Base-by-base conservation (phyloP, 75 land plant species). In the Sequoia sempervirens region DNA sequence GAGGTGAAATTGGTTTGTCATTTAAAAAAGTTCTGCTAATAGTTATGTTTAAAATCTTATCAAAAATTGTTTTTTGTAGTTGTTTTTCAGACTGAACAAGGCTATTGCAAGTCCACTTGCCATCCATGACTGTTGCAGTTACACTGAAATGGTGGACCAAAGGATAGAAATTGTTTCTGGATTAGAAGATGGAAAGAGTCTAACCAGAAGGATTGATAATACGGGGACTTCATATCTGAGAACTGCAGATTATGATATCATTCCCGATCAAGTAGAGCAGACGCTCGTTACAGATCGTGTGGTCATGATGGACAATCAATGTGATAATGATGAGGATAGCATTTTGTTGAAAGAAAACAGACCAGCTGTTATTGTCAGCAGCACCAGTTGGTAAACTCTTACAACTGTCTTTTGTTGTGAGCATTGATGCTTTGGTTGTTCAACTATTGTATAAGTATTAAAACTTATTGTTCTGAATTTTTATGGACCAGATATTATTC, bases 281-380 rank as follows among this genome's bases (percentile, higher is more conserved):
- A 66, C 88, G 17, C 88, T 87, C 53, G 80, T 87, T 54, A 87
- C 83, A 40, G 69, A 66, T 50, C 69, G 40, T 43, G 56, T 34
- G 53, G 75, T 76, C 36, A 58, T 40, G 47, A 75, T 30, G 14
- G 88, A 75, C 43, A 87, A 81, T 81, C 38, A 54, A 81, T 37
- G 20, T n/a, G 15, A 81, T 12, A 13, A 53, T 43, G 34, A 54
- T 40, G 88, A 66, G 58, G 64, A 56, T 54, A 83, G 90, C 36
- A 81, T 88, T 38, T 75, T 81, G 47, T 85, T 92, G 75, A 92
- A 91, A 61, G 85, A 85, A 83, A 90, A 90, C 85, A 91, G 99
- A 79, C 99, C 99, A 83, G 99, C 99, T 30, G 89, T 97, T 64
- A 87, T 97, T 81, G 94, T 97, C 23, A 97, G 97, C 89, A 95